These are phyloP conservation scores for Salix arbutifolia DNA, from an alignment of 345 rosid genomes.

Conservation along the genomic window DNA sequence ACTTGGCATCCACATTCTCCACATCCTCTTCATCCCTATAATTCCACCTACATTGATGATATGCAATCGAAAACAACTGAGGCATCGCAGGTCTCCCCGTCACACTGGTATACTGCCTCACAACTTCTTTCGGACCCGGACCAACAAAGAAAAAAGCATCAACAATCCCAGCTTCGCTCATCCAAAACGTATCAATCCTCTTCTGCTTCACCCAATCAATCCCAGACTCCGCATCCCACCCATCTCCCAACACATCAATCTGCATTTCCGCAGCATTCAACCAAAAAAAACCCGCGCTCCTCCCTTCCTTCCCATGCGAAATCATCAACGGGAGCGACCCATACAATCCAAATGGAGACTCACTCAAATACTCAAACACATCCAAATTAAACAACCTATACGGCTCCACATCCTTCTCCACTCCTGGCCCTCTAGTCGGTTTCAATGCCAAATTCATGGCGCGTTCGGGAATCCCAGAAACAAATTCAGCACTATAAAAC, in stretches of 20 bases:
- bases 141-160: conserved; percentile 91
- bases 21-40: conserved; percentile 99
- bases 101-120: conserved; percentile 71
- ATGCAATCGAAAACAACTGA: conserved; percentile 76
- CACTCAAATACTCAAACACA: conserved; percentile 83
- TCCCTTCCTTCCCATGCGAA: conserved; percentile 72
- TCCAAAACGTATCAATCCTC: conserved; percentile 85
- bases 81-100: conserved; percentile 93
- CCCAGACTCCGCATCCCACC: conserved; percentile 84
- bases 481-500: conserved; percentile 77
- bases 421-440: conserved; percentile 88
- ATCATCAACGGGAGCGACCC: conserved; percentile 95
- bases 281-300: conserved; percentile 87
- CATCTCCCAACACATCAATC: conserved; percentile 84
- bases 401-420: conserved; percentile 73
- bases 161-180: conserved; percentile 97
- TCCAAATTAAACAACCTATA: conserved; percentile 86
- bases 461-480: conserved; percentile 87
- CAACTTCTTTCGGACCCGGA: conserved; percentile 84
- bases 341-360: conserved; percentile 92
- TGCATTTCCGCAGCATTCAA: conserved; percentile 99
- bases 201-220: conserved; percentile 51
- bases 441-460: conserved; percentile 81
- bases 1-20: conserved; percentile 81
- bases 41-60: conserved; percentile 99